phyloP scores from a whole-genome alignment of 2,329 filamentous ascomycete genomes.

The Sporothrix dimorphospora region DNA sequence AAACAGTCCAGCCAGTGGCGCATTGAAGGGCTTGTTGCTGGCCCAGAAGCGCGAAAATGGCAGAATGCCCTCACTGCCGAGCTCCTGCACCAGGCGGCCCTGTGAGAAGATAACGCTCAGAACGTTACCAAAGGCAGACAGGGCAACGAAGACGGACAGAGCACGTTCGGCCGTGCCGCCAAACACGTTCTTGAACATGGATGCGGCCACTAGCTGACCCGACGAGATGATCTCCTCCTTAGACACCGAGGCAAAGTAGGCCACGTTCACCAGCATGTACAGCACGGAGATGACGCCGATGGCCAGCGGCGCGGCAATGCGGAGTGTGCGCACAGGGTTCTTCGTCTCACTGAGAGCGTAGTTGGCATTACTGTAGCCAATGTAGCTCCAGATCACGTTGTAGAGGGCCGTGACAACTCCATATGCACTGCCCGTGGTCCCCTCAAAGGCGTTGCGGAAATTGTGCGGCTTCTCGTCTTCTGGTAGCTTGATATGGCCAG shows the following conservation, averaged over 20 bases:
- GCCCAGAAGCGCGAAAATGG: constrained; percentile 66
- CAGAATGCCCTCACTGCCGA: constrained; percentile 67
- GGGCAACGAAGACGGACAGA: constrained; percentile 66
- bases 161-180: constrained; percentile 58
- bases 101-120: constrained; percentile 70
- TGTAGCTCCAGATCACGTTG: constrained; percentile 72
- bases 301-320: constrained; percentile 65
- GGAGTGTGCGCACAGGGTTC: constrained; percentile 66
- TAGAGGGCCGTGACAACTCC: constrained; percentile 70
- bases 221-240: constrained; percentile 57
- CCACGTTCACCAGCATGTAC: constrained; percentile 69
- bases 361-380: constrained; percentile 71
- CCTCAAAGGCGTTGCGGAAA: constrained; percentile 65
- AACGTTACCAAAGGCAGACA: constrained; percentile 70
- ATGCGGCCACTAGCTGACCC: constrained; percentile 56
- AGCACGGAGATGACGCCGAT: constrained; percentile 61
- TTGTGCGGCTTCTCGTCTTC: constrained; percentile 51
- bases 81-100: constrained; percentile 66
- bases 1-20: constrained; percentile 62
- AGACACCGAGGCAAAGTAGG: constrained; percentile 65
- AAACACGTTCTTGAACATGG: constrained; percentile 60
- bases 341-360: constrained; percentile 67
- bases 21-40: constrained; percentile 66
- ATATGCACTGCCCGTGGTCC: constrained; percentile 67
- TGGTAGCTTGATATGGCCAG: constrained; percentile 59